Conservation (phyloP, 2,329 filamentous ascomycete genomes). For the Raffaelea deltoideospora region DNA sequence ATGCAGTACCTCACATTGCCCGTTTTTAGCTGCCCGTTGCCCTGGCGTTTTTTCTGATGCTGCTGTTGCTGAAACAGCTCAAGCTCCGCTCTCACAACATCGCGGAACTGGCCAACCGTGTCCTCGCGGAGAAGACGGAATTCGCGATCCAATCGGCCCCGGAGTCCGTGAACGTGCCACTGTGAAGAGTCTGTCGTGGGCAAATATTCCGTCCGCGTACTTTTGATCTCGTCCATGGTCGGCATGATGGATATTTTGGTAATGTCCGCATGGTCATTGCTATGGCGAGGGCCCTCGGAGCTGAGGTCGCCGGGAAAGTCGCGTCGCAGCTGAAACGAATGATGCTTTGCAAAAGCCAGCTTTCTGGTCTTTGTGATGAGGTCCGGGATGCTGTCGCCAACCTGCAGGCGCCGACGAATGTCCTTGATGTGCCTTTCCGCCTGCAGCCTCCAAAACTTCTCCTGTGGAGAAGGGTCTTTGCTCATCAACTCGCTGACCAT, state of each 20-base stretch:
- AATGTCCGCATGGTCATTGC: conserved; percentile 54
- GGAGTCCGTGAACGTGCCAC: conserved; percentile 22
- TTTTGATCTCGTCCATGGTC: conserved; percentile 37
- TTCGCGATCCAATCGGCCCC: conserved; percentile 50
- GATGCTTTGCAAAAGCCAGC: background rate
- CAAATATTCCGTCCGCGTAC: background rate
- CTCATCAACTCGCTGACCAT: background rate
- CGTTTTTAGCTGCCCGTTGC: background rate
- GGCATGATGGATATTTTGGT: conserved; percentile 48
- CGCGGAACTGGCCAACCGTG: conserved; percentile 49
- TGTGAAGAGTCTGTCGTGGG: background rate
- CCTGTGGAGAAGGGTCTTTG: background rate
- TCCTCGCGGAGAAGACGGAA: conserved; percentile 59
- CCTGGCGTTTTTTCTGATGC: conserved; percentile 20
- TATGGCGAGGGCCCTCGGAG: conserved; percentile 46
- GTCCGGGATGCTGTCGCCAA: background rate
- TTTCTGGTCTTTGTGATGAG: background rate
- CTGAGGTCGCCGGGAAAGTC: background rate
- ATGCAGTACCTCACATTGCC: conserved; percentile 17
- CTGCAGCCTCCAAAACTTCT: background rate
- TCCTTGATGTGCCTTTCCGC: too few species aligned
- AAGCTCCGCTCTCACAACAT: conserved; percentile 18
- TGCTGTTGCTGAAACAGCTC: conserved; percentile 21
- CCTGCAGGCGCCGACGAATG: background rate
- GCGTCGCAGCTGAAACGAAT: background rate